Base-by-base conservation (phyloP, 441 rosid species). In the Kokia cookei region DNA sequence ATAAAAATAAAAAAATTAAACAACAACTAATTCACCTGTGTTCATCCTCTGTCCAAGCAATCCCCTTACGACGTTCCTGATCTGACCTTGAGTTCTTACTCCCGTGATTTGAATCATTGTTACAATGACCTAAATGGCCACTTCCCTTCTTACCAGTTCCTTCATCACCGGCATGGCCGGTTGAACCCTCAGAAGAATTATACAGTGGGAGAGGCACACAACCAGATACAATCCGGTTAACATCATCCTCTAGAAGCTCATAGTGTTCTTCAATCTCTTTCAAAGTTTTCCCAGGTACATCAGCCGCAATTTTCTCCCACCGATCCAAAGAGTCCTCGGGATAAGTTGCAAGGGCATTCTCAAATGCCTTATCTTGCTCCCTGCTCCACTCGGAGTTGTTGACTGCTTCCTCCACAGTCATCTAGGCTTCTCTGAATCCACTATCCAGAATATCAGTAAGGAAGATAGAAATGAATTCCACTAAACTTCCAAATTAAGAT, bases 21-120 rank as follows among this genome's bases (percentile, higher is more conserved):
- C 73, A 64, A 69, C 26, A 50, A 55, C 60, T 60, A 79, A 65
- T 47, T 83, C 78, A 96, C 99, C 98, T 89, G 89, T 96, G 99
- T 65, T 96, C 99, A 61, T 93, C 98, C 86, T 96, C 99, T 0
- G 98, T 87, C 99, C 99, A 96, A 51, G 98, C 98, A 83, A 93
- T 92, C 67, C 99, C 98, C 82, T 93, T 96, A 17, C 98, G 92
- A 2, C 97, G 92, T 79, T 96, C 99, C 83, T 93, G 98, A 78
- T 93, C 99, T 4, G 96, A 81, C 82, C 91, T 92, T 35, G 97
- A 90, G 77, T 79, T 78, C 84, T 96, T 96, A 79, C 83, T 86
- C 73, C 90, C 97, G 35, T 93, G 97, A 76, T 83, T 84, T 53
- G 92, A 85, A 58, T 92, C 96, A 12, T 88, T 80, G 77, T 80